phyloP scores from a whole-genome alignment of 352 stramenopile genomes.

The Pythium phragmiticola region DNA sequence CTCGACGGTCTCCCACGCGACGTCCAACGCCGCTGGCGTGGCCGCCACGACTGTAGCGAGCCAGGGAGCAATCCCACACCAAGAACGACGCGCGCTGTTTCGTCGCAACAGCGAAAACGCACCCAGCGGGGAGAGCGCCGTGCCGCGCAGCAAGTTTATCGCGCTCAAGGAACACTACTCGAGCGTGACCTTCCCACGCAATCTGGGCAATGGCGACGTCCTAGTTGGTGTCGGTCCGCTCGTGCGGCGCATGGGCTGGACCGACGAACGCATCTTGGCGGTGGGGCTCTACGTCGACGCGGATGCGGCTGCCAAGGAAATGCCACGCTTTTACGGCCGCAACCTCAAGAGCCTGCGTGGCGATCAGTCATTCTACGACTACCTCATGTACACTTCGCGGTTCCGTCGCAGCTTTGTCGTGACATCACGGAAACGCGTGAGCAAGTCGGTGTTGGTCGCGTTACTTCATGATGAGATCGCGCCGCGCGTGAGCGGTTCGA shows the following conservation, averaged over 20 bases:
- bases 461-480: conserved; percentile 66
- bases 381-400: conserved; percentile 48
- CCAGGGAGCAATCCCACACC: not conserved
- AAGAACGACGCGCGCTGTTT: conserved; percentile 14
- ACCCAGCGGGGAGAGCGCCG: not conserved
- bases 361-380: conserved; percentile 76
- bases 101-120: conserved; percentile 21
- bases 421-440: conserved; percentile 74
- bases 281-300: conserved; percentile 80
- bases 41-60: not conserved
- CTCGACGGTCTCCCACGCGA: not conserved
- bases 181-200: conserved; percentile 74
- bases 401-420: conserved; percentile 80
- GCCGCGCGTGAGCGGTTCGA: conserved; percentile 61
- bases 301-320: conserved; percentile 48
- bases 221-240: conserved; percentile 72
- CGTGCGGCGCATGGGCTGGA: conserved; percentile 79
- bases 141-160: conserved; percentile 23
- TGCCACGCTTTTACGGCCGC: conserved; percentile 54
- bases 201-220: conserved; percentile 69
- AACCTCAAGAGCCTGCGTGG: conserved; percentile 63
- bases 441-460: conserved; percentile 65
- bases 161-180: conserved; percentile 69
- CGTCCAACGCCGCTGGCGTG: not conserved
- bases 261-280: conserved; percentile 76